Conservation (phyloP, 23 red algal species). For the Gracilaria vermiculophylla region DNA sequence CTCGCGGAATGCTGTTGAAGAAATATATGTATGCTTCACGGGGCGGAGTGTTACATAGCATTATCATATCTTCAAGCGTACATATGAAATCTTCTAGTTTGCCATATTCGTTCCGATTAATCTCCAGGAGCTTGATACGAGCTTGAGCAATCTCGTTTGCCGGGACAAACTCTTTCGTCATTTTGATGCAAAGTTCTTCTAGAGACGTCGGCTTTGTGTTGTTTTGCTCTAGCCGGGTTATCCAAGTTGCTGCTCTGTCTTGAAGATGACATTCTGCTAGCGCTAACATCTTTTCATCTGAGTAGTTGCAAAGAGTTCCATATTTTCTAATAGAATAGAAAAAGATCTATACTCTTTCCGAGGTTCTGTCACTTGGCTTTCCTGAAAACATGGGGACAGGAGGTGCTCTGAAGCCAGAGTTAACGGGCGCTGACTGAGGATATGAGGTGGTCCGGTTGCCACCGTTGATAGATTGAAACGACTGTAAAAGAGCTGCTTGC, state of each 20-base stretch:
- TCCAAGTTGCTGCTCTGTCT: conserved; percentile 35
- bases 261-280: conserved; percentile 32
- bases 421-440: background rate
- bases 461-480: background rate
- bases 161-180: conserved; percentile 22
- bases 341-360: conserved; percentile 5
- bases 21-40: too few relatives aligned
- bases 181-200: conserved; percentile 32
- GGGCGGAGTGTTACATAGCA: too few relatives aligned
- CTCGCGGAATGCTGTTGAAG: conserved; percentile 11
- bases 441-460: background rate
- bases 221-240: conserved; percentile 5
- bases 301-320: background rate
- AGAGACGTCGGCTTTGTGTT: conserved; percentile 7
- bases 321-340: conserved; percentile 18
- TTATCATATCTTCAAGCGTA: too few relatives aligned
- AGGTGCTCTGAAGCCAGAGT: conserved; percentile 34
- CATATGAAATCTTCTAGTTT: conserved; percentile 35
- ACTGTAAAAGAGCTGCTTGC: background rate
- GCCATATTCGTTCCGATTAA: background rate
- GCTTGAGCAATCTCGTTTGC: conserved; percentile 21
- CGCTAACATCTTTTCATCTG: conserved; percentile 26
- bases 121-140: conserved; percentile 29
- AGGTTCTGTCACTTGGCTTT: background rate
- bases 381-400: conserved; percentile 13